Percentiles rank a stretch among this genome's conserved stretches.
Evolutionary conservation across 805 yeast genomes (phyloP).

Genomic region (Torulaspora microellipsoides): DNA sequence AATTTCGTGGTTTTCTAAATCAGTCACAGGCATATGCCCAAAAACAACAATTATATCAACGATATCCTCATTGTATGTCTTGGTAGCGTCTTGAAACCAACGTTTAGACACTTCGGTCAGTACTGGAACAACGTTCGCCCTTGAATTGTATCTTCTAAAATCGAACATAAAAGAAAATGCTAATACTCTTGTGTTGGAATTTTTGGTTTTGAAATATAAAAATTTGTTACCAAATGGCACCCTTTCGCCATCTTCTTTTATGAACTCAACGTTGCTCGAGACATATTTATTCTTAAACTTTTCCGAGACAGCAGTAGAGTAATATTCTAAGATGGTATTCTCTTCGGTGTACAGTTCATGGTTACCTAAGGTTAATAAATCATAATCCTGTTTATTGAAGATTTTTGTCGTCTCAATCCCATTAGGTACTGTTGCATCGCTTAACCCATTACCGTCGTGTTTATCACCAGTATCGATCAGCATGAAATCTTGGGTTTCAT

Average conservation of each 20-base stretch:
- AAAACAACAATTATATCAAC: slow-evolving; percentile 66
- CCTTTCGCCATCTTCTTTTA: slow-evolving; percentile 39
- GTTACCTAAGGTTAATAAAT: slow-evolving; percentile 80
- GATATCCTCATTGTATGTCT: slow-evolving; percentile 34
- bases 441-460: slow-evolving; percentile 89
- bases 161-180: slow-evolving; percentile 79
- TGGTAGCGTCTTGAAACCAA: slow-evolving; percentile 58
- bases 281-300: slow-evolving; percentile 61
- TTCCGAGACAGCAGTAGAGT: slow-evolving; percentile 46
- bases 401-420: slow-evolving; percentile 61
- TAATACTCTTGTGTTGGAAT: slow-evolving; percentile 48
- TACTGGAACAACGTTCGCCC: slow-evolving; percentile 57
- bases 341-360: slow-evolving; percentile 78
- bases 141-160: slow-evolving; percentile 55
- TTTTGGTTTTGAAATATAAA: slow-evolving; percentile 60
- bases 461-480: slow-evolving; percentile 88
- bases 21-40: slow-evolving; percentile 73
- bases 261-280: slow-evolving; percentile 65
- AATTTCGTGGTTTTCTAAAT: slow-evolving; percentile 34
- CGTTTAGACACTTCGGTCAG: slow-evolving; percentile 49
- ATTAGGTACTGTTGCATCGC: slow-evolving; percentile 72
- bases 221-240: slow-evolving; percentile 66
- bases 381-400: slow-evolving; percentile 63
- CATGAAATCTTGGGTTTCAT: slow-evolving; percentile 54
- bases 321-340: slow-evolving; percentile 61